These are phyloP conservation scores for Cymodocea nodosa DNA, from an alignment of 116 monocot species.

Conservation along the genomic window DNA sequence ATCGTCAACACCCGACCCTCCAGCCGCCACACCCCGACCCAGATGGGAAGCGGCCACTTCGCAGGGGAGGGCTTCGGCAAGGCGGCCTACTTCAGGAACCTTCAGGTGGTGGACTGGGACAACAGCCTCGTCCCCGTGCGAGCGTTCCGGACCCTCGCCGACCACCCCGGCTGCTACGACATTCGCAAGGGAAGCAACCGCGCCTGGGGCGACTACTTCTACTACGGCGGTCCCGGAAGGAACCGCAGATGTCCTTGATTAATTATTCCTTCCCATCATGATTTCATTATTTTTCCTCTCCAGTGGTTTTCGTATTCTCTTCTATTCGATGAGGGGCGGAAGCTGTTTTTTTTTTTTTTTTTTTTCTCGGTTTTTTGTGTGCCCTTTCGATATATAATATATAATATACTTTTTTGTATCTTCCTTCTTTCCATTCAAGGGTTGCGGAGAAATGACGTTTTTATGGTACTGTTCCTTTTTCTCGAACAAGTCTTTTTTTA, in stretches of 20 bases:
- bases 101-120: constrained; percentile 71
- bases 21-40: constrained; percentile 36
- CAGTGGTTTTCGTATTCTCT: background rate
- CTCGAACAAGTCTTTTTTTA: too few species aligned
- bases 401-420: too few species aligned
- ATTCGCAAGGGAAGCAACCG: constrained; percentile 34
- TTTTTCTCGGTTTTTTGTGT: too few species aligned
- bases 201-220: constrained; percentile 69
- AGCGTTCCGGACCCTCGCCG: constrained; percentile 35
- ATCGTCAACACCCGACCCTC: constrained; percentile 49
- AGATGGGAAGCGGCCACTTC: constrained; percentile 81
- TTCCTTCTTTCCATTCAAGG: too few species aligned
- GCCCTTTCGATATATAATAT: too few species aligned
- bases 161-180: constrained; percentile 55
- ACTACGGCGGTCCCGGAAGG: constrained; percentile 67
- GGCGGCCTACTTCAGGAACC: constrained; percentile 58
- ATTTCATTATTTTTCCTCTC: background rate
- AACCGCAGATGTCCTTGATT: constrained; percentile 13
- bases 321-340: background rate
- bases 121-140: constrained; percentile 44
- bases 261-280: background rate
- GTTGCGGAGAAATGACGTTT: too few species aligned
- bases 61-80: constrained; percentile 37
- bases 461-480: too few species aligned
- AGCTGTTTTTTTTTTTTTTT: background rate